Base-by-base conservation (phyloP, 1,284 basidiomycete genomes). In the Trametes pubescens region DNA sequence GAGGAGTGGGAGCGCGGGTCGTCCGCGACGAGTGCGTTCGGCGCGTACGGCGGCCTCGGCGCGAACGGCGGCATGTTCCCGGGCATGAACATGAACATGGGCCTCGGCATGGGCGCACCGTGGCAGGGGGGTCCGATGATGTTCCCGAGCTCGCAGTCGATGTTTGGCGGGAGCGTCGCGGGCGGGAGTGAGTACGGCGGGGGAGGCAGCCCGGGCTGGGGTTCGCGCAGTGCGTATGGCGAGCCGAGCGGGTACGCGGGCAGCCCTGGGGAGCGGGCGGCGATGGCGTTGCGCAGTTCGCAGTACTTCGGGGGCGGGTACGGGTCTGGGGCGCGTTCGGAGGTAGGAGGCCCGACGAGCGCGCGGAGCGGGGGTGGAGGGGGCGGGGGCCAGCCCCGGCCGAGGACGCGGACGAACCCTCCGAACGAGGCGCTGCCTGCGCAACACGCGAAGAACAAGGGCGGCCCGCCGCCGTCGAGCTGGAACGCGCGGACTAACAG, bases 1-100 rank as follows among this genome's bases (percentile, higher is more conserved):
- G 93, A 94, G 57, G 91, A 94, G 72, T 94, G 93, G 93, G 93
- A 94, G 73, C 86, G 92, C 46, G 84, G 86, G 11, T 92, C 91
- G 56, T 85, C 78, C 9, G 74, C 73, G 29, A 70, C 71, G 51
- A 74, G 73, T 57, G 79, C 77, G 72, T 69, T 77, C 72, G 76
- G 55, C 71, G 78, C 62, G 72, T 78, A 47, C 77, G 79, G 78
- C 37, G 69, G 64, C 38, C 69, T 68, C 62, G 62, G 62, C 54
- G 7, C 13, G 10, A 35, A 35, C 37, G 37, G 37, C 37, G 52
- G 37, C 2, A 40, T 40, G 37, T 54, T 26, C 24, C 52, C 52
- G 13, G 52, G 52, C 22, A 74, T 77, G 70, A 78, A 78, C 67
- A 81, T 83, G 81, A 76, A 73, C 56, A 79, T 81, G 77, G 60